These are phyloP conservation scores for Kwoniella dendrophila DNA, from an alignment of 768 basidiomycete species.

Conservation along the genomic window DNA sequence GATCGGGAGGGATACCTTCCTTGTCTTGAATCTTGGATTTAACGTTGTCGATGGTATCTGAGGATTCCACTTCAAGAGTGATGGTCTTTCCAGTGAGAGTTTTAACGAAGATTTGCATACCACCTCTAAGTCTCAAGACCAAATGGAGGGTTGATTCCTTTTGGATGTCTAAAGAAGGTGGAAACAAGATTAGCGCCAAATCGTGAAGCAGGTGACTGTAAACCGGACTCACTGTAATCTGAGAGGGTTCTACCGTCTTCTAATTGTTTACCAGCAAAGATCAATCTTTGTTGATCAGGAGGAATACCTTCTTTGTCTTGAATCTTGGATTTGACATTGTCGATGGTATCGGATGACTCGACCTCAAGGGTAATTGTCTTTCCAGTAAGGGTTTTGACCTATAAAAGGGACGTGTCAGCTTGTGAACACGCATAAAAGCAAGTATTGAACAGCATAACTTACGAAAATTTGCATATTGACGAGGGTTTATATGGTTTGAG, in stretches of 20 bases:
- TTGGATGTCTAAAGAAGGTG: slow-evolving; percentile 44
- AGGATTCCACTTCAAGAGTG: slow-evolving; percentile 32
- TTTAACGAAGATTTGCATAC: slow-evolving; percentile 62
- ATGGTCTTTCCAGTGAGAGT: slow-evolving; percentile 62
- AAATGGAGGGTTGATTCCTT: slow-evolving; percentile 55
- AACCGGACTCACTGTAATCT: slow-evolving; percentile 65
- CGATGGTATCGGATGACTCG: slow-evolving; percentile 88
- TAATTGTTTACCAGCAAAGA: slow-evolving; percentile 31
- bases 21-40: slow-evolving; percentile 32
- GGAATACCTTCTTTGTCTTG: slow-evolving; percentile 93
- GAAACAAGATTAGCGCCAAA: slow-evolving; percentile 4
- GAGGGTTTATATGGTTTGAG: not conserved
- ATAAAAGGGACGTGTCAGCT: slow-evolving; percentile 9
- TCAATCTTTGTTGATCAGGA: slow-evolving; percentile 80
- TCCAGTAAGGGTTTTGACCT: slow-evolving; percentile 89
- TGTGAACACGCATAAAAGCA: not conserved
- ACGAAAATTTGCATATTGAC: slow-evolving; percentile 86
- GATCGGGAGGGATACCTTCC: slow-evolving; percentile 30
- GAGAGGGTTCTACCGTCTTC: slow-evolving; percentile 68
- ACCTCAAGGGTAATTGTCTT: slow-evolving; percentile 93
- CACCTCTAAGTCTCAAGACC: slow-evolving; percentile 80
- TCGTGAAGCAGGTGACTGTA: not conserved
- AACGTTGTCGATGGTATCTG: slow-evolving; percentile 30
- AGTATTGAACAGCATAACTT: slow-evolving; percentile 5
- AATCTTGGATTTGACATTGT: slow-evolving; percentile 90